Evolutionary conservation across 2,329 filamentous ascomycete genomes (phyloP).

Genomic region (Aspergillus fumigatiaffinis): DNA sequence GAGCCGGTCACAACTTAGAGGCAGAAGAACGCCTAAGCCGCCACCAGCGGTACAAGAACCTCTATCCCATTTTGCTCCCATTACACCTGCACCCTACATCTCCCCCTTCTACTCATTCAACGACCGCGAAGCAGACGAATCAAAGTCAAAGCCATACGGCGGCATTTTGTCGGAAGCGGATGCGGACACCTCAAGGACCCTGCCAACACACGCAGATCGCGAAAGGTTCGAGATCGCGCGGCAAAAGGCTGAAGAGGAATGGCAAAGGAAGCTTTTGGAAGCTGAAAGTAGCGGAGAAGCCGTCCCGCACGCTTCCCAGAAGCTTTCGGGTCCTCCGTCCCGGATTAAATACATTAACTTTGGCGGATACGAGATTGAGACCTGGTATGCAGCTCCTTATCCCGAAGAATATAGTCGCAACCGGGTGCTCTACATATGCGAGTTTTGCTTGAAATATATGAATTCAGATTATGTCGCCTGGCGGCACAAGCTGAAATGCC

Average conservation of each 20-base stretch:
- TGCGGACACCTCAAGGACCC: conserved; percentile 84
- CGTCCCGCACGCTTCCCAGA: conserved; percentile 63
- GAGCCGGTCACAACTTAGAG: conserved; percentile 57
- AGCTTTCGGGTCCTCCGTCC: conserved; percentile 79
- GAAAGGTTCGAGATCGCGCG: conserved; percentile 86
- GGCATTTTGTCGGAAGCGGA: conserved; percentile 86
- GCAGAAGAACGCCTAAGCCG: conserved; percentile 41
- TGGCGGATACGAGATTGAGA: conserved; percentile 95
- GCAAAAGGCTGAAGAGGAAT: conserved; percentile 86
- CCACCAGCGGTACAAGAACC: conserved; percentile 38
- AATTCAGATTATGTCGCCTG: conserved; percentile 98
- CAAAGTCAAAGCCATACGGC: conserved; percentile 90
- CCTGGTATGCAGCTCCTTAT: conserved; percentile 97
- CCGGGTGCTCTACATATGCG: conserved; percentile 95
- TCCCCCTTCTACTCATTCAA: conserved; percentile 85
- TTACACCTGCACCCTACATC: conserved; percentile 59
- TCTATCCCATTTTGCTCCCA: conserved; percentile 58
- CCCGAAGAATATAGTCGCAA: conserved; percentile 98
- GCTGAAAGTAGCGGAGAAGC: conserved; percentile 61
- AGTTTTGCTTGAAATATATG: conserved; percentile 99
- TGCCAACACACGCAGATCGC: conserved; percentile 75
- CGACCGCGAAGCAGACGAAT: conserved; percentile 83
- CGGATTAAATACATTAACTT: conserved; percentile 99
- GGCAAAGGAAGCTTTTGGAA: conserved; percentile 65
- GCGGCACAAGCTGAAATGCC: conserved; percentile 95